Base-by-base conservation (phyloP, 73 alveolate genomes). In the Effrenium voratum region DNA sequence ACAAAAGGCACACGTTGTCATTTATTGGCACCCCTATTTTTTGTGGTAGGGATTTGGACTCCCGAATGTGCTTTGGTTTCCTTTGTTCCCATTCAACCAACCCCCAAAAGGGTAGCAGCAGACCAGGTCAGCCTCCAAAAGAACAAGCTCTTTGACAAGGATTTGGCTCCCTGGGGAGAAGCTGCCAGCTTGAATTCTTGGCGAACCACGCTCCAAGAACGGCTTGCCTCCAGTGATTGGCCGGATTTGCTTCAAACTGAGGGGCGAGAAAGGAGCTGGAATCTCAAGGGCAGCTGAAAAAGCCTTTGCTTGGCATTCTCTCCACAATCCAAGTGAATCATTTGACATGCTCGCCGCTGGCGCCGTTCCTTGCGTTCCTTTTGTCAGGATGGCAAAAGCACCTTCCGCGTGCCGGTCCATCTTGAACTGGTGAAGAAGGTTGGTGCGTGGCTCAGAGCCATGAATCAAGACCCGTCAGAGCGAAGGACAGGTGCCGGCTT, bases 401-500 rank as follows among this genome's bases (percentile, higher is more conserved):
- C 75, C 46, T 90, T 90, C 49, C 85, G 97, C 6, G 97, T 90
- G 12, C 97, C 97, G 49, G 76, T 46, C 55, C 97, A 90, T 47
- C 88, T 90, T 19, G 97, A 90, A 32, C 87, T 90, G 30, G 43
- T 90, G 76, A 90, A 90, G 88, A 90, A 90, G 76, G 97, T 90
- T 28, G 95, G 95, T 50, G 30, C 30, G 59, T 3, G 45, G 19
- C 96, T 68, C 57, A n/a, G 82, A 13, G 60, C 22, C 32, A 38
- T 40, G 38, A 28, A 66, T 5, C 12, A 66, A 32, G 8, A 8
- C 63, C 26, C 63, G 63, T 52, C 63, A n/a, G n/a, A n/a, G n/a
- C n/a, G n/a, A n/a, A n/a, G n/a, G n/a, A n/a, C n/a, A n/a, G n/a
- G n/a, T n/a, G n/a, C n/a, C n/a, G n/a, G n/a, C n/a, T n/a, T n/a